Evolutionary conservation across 371 early-diverging fungal genomes (phyloP).

Genomic region (Nematocida ironsii): DNA sequence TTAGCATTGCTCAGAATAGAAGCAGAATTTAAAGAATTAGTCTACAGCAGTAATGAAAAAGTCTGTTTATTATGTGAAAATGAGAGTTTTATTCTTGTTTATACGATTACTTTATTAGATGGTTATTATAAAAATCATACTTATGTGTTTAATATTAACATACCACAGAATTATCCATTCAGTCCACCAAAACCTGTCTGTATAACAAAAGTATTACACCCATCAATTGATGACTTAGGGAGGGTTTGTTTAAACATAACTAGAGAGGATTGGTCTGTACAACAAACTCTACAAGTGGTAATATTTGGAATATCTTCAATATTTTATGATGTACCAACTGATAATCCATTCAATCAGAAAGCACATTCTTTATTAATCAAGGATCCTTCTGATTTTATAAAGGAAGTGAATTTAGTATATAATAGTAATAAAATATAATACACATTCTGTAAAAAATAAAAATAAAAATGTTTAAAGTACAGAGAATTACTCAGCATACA

Average conservation of each 20-base stretch:
- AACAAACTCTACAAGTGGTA: conserved; percentile 60
- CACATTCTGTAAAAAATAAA: too few species aligned
- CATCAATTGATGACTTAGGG: conserved; percentile 65
- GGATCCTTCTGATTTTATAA: background rate
- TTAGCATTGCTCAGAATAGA: conserved; percentile 30
- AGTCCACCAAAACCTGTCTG: conserved; percentile 64
- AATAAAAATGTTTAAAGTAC: too few species aligned
- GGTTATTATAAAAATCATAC: conserved; percentile 39
- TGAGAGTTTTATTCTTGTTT: conserved; percentile 1
- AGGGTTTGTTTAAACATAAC: conserved; percentile 67
- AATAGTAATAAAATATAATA: conserved; percentile 5
- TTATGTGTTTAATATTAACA: conserved; percentile 40
- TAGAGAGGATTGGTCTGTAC: conserved; percentile 65
- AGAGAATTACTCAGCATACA: background rate
- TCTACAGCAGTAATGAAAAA: conserved; percentile 1
- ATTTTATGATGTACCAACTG: conserved; percentile 61
- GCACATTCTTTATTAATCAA: conserved; percentile 41
- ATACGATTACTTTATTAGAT: conserved; percentile 5
- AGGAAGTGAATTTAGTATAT: conserved; percentile 24
- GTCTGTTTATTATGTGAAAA: background rate
- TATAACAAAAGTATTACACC: conserved; percentile 63
- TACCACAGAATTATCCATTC: conserved; percentile 66
- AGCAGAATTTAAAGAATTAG: conserved; percentile 22
- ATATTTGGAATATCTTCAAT: conserved; percentile 59
- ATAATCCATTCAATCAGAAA: conserved; percentile 66